phyloP scores from a whole-genome alignment of 2,329 filamentous ascomycete species.

The Akanthomyces uredinophilus region DNA sequence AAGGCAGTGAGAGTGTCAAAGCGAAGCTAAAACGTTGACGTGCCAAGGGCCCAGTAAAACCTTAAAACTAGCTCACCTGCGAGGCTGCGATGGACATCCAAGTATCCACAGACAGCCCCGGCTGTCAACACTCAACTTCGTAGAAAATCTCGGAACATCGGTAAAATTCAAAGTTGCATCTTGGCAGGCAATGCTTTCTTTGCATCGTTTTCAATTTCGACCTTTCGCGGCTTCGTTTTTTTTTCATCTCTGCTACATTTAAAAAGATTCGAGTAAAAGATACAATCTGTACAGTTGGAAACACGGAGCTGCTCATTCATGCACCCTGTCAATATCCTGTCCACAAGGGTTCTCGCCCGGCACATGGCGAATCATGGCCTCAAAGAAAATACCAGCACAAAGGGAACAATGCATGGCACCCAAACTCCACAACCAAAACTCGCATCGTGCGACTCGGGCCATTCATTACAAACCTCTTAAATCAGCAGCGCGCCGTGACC shows the following conservation, averaged over 20 bases:
- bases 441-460: neutral
- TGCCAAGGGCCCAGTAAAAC: neutral
- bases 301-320: neutral
- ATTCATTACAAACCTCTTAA: slow-evolving; percentile 16
- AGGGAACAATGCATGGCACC: neutral
- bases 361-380: neutral
- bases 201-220: no score
- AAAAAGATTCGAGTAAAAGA: neutral
- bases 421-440: neutral
- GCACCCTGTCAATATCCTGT: neutral
- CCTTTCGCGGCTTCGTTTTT: neutral
- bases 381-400: neutral
- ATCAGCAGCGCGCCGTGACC: slow-evolving; percentile 36
- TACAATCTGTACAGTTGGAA: neutral
- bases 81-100: neutral
- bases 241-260: neutral
- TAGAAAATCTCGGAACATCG: neutral
- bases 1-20: neutral
- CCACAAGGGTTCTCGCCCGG: neutral
- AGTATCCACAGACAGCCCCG: neutral
- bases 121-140: neutral
- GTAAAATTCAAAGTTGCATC: neutral
- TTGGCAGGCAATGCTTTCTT: neutral
- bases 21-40: neutral
- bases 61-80: neutral